A percentile compares a stretch with the other conserved stretches of the same genome.
Evolutionary conservation across 1,139 yeast species (phyloP).

Genomic region (Zygosaccharomyces sapae): DNA sequence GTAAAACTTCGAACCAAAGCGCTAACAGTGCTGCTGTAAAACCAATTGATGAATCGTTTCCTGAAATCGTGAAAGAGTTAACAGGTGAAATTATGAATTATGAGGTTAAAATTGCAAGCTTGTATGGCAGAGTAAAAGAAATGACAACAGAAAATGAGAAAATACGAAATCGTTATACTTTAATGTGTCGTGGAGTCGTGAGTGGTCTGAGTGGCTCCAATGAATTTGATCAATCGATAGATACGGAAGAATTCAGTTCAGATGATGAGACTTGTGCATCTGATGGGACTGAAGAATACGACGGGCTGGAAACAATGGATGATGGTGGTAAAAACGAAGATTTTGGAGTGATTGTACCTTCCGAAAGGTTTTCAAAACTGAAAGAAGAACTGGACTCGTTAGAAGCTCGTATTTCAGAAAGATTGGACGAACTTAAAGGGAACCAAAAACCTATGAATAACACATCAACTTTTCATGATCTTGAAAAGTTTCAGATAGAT

Average conservation of each 20-base stretch:
- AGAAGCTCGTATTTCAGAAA: constrained; percentile 8
- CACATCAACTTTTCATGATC: neutral
- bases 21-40: neutral
- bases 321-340: neutral
- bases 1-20: too few relatives aligned
- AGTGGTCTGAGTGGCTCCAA: neutral
- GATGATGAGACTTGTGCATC: constrained; percentile 4
- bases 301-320: neutral
- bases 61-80: constrained; percentile 7
- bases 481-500: neutral
- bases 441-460: constrained; percentile 6
- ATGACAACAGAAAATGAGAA: constrained; percentile 11
- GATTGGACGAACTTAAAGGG: constrained; percentile 9
- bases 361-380: neutral
- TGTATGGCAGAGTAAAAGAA: constrained; percentile 16
- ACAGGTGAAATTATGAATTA: constrained; percentile 21
- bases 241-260: neutral
- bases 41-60: neutral
- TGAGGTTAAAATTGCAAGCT: constrained; percentile 20
- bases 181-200: constrained; percentile 3
- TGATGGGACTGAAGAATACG: neutral
- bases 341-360: neutral
- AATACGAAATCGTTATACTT: constrained; percentile 9
- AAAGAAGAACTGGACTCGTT: constrained; percentile 7
- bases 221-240: neutral